These are phyloP conservation scores for Celoporthe dispersa DNA, from an alignment of 2,329 filamentous ascomycete species.

Conservation along the genomic window DNA sequence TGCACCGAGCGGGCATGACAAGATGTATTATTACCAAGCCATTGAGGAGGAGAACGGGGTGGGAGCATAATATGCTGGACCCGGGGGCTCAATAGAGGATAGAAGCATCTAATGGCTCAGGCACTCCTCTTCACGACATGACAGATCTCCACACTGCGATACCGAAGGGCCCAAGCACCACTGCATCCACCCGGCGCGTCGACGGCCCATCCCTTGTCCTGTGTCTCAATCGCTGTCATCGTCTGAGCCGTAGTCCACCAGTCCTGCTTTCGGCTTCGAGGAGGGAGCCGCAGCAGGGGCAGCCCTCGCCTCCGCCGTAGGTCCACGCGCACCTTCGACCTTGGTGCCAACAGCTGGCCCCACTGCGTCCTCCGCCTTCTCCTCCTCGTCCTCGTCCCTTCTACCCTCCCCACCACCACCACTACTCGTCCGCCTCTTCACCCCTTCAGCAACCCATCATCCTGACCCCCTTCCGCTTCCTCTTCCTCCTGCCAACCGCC, in stretches of 20 bases:
- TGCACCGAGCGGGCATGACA: slow-evolving; percentile 8
- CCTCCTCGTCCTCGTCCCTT: slow-evolving; percentile 24
- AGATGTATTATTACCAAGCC: slow-evolving; percentile 1
- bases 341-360: neutral
- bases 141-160: neutral
- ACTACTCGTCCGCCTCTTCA: slow-evolving; percentile 30
- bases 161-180: too few relatives aligned
- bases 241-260: slow-evolving; percentile 64
- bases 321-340: slow-evolving; percentile 16
- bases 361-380: slow-evolving; percentile 9
- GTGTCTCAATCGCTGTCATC: slow-evolving; percentile 45
- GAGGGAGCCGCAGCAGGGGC: slow-evolving; percentile 5
- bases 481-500: slow-evolving; percentile 14
- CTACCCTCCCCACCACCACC: neutral
- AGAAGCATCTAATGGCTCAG: slow-evolving; percentile 20
- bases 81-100: slow-evolving; percentile 12
- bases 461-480: slow-evolving; percentile 29
- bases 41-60: neutral
- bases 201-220: neutral
- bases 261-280: slow-evolving; percentile 41
- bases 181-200: neutral
- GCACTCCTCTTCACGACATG: slow-evolving; percentile 15
- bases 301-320: slow-evolving; percentile 35
- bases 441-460: slow-evolving; percentile 23
- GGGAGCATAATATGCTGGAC: neutral